These are phyloP conservation scores for Xerocomellus chrysenteron DNA, from an alignment of 768 basidiomycete genomes.

Conservation along the genomic window DNA sequence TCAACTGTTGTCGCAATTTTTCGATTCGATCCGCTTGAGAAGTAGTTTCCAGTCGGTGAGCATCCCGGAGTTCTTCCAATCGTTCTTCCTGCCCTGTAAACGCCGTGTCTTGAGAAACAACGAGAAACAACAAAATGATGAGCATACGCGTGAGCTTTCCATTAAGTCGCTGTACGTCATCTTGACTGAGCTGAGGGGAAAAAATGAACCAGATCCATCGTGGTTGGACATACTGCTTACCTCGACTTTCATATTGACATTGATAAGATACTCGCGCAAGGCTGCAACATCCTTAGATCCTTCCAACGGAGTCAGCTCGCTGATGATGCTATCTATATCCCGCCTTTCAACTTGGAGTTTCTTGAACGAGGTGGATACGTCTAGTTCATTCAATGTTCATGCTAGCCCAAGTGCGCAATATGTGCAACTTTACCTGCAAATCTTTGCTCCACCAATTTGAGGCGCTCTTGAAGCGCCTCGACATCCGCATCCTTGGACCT, in stretches of 20 bases:
- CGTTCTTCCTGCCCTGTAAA: conserved; percentile 76
- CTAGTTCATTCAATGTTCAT: conserved; percentile 37
- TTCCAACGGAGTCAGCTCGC: conserved; percentile 69
- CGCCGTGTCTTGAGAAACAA: conserved; percentile 4
- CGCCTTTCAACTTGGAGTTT: conserved; percentile 69
- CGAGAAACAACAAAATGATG: neutral
- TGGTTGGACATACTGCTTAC: conserved; percentile 40
- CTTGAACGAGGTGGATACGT: conserved; percentile 77
- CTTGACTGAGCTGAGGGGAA: conserved; percentile 55
- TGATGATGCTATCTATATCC: conserved; percentile 65
- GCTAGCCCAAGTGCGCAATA: neutral
- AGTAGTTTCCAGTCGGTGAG: conserved; percentile 74
- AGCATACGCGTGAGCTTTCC: conserved; percentile 69
- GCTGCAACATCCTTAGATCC: conserved; percentile 62
- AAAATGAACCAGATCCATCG: neutral
- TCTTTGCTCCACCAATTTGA: conserved; percentile 74
- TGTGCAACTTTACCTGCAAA: conserved; percentile 54
- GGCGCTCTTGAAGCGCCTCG: conserved; percentile 60
- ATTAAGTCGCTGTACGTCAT: conserved; percentile 76
- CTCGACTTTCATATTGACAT: conserved; percentile 64
- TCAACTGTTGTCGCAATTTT: conserved; percentile 63
- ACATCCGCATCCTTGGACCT: conserved; percentile 33
- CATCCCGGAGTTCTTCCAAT: conserved; percentile 81
- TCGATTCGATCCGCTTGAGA: conserved; percentile 78
- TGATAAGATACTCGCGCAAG: conserved; percentile 71